phyloP scores from a whole-genome alignment of 768 basidiomycete genomes.

The Tephrocybe sp. region DNA sequence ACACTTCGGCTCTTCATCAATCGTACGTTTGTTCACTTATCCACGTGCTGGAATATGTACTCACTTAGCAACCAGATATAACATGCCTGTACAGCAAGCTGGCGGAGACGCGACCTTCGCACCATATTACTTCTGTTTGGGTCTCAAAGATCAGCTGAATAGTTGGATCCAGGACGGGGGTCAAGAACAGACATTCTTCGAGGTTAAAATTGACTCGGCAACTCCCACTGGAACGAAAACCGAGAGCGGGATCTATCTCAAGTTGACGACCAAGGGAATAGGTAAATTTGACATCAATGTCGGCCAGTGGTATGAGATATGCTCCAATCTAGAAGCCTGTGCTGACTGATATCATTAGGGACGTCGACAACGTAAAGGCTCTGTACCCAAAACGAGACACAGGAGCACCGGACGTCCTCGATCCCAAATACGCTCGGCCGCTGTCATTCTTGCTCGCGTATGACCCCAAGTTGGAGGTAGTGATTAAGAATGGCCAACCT shows the following conservation, averaged over 20 bases:
- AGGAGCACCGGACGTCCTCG: not conserved
- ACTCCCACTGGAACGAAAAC: not conserved
- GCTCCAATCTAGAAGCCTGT: not conserved
- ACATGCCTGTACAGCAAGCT: not conserved
- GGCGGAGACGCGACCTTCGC: not conserved
- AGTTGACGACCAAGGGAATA: not conserved
- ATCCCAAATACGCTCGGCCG: not conserved
- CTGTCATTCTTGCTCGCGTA: not conserved
- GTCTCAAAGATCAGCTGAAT: not conserved
- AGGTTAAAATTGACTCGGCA: not conserved
- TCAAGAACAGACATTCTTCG: not conserved
- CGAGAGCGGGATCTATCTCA: not conserved
- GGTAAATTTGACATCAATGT: not conserved
- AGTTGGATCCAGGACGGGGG: not conserved
- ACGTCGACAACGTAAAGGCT: not conserved
- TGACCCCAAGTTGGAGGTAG: not conserved
- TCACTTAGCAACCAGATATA: not conserved
- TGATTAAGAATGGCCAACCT: not conserved
- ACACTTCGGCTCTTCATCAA: not conserved
- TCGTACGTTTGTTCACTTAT: not conserved
- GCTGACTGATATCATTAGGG: not conserved
- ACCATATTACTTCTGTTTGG: not conserved
- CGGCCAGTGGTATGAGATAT: not conserved
- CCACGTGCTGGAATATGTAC: not conserved
- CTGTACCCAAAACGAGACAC: not conserved